Percentiles rank a stretch among this genome's conserved stretches.
Evolutionary conservation across 352 stramenopile genomes (phyloP).

Genomic region (Proteromonas lacertae): DNA sequence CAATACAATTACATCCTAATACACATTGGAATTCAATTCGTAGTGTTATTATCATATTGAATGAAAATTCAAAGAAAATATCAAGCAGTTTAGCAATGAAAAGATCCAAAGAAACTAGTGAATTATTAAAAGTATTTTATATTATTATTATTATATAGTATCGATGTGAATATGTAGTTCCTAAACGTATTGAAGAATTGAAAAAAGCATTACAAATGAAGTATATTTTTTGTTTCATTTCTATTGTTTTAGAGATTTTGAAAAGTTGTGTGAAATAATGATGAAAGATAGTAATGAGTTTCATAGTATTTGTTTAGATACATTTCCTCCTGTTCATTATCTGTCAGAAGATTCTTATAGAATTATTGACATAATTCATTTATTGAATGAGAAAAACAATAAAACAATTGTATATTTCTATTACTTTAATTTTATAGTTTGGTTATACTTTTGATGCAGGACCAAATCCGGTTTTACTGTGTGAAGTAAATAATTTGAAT

Average conservation of each 20-base stretch:
- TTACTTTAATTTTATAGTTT: too few species aligned
- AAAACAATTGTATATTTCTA: too few species aligned
- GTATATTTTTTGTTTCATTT: too few species aligned
- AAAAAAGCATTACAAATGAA: too few species aligned
- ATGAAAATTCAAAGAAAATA: too few species aligned
- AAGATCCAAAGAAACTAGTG: slow-evolving; percentile 55
- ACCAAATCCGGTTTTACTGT: slow-evolving; percentile 89
- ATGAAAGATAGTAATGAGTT: slow-evolving; percentile 95
- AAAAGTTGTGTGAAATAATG: slow-evolving; percentile 63
- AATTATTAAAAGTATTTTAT: slow-evolving; percentile 42
- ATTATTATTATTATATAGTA: slow-evolving; percentile 34
- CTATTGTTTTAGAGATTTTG: slow-evolving; percentile 58
- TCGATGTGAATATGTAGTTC: slow-evolving; percentile 42
- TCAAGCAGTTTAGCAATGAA: too few species aligned
- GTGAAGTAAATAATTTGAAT: too few species aligned
- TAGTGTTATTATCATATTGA: too few species aligned
- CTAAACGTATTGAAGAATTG: too few species aligned
- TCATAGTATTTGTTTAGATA: slow-evolving; percentile 83
- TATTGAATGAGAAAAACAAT: slow-evolving; percentile 42
- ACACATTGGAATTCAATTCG: too few species aligned
- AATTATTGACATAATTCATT: slow-evolving; percentile 47
- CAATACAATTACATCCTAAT: slow-evolving; percentile 3
- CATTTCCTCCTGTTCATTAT: slow-evolving; percentile 89
- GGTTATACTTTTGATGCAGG: slow-evolving; percentile 96
- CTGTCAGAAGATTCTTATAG: slow-evolving; percentile 60